Evolutionary conservation across 2,329 filamentous ascomycete species (phyloP), one percentile per base, ranked within the genome.

Genomic region (Cryphonectria nitschkei): DNA sequence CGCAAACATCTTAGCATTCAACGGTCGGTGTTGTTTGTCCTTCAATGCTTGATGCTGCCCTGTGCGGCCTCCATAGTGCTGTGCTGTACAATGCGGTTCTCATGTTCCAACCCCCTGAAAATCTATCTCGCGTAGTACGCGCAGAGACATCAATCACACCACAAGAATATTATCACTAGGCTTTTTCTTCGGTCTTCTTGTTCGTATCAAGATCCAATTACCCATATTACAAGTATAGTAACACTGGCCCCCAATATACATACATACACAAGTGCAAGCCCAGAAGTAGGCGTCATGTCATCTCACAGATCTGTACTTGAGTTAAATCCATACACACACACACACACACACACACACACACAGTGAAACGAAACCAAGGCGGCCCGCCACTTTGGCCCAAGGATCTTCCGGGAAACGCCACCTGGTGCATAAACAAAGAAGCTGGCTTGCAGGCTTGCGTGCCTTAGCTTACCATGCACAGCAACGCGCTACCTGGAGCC

Each of bases 351-450:
- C 37, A 39, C 37, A 39, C 9, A 39, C 37, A 39, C 37, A 50
- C 22, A n/a, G 32, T 69, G 58, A 72, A 67, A 72, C 70, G 50
- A 70, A 70, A 72, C 65, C 29, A 65, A 67, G 34, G 22, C 60
- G 34, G 34, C 60, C 60, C 60, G 34, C 34, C 60, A 41, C 39
- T n/a, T 16, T 52, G 46, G 52, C 14, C 65, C 65, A 50, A 50
- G 46, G 46, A 50, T 50, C 22, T 56, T 29, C 52, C 52, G 52
- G 52, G 52, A 14, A 32, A 5, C 52, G 52, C 52, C n/a, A 56
- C 26, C 26, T 26, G 16, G 14, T 13, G 52, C 52, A 56, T 56
- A 39, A 22, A 11, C 32, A n/a, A 61, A 34, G 14, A n/a, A 37
- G 39, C 58, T 11, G 29, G 4, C 58, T 13, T 26, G 32, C 32